A percentile compares a stretch with the other conserved stretches of the same genome.
Conservation (phyloP, 176 grass and related monocot species). For the Juncus effusus region DNA sequence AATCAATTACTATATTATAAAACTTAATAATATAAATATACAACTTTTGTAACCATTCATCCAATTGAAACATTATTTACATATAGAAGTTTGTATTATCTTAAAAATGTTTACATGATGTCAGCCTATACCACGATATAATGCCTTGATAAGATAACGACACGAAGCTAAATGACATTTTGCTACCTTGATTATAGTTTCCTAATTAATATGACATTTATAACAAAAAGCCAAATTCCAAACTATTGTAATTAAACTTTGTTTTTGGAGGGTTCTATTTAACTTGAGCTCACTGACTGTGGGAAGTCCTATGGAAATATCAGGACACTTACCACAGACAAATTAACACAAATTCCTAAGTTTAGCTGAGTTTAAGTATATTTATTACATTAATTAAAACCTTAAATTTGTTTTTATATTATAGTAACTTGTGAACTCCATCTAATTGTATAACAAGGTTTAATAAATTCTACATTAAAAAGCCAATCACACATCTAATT, state of each 20-base stretch:
- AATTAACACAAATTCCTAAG: conserved; percentile 26
- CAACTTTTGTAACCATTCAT: no score
- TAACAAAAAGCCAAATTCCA: conserved; percentile 9
- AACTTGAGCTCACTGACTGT: conserved; percentile 18
- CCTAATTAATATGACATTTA: conserved; percentile 7
- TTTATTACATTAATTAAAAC: neutral
- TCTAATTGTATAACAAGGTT: neutral
- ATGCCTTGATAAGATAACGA: conserved; percentile 24
- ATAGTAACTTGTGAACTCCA: neutral
- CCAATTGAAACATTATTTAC: no score
- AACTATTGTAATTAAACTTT: conserved; percentile 3
- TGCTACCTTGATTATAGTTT: conserved; percentile 24
- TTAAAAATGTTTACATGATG: conserved; percentile 8
- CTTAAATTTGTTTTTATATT: neutral
- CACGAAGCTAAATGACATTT: conserved; percentile 22
- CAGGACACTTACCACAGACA: conserved; percentile 19
- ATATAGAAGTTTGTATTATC: no score
- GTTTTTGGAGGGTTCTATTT: conserved; percentile 22
- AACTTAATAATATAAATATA: no score
- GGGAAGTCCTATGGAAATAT: conserved; percentile 10
- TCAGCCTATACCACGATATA: conserved; percentile 1
- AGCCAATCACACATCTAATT: neutral
- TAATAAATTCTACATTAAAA: neutral
- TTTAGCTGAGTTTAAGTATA: neutral
- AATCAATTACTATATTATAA: no score